Percentiles rank a stretch among this genome's conserved stretches.
Evolutionary conservation across 1,139 yeast species (phyloP).

Genomic region (Geotrichum bryndzae): DNA sequence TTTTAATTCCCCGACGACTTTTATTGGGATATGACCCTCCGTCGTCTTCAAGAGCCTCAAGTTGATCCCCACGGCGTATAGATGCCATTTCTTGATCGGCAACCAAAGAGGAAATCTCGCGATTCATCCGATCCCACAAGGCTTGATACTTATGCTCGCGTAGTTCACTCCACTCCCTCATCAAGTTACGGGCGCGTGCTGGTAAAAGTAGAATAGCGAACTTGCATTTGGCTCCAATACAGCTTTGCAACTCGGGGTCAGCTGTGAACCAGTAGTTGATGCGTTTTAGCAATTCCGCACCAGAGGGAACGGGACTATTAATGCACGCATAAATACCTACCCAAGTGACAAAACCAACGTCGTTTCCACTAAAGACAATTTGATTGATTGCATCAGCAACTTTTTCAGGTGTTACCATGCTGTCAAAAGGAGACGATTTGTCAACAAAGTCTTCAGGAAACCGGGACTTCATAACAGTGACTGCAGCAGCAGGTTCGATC

Average conservation of each 20-base stretch:
- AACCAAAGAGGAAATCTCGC: neutral
- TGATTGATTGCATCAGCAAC: neutral
- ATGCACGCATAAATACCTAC: neutral
- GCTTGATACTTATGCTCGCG: neutral
- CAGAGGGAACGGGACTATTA: neutral
- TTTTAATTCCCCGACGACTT: neutral
- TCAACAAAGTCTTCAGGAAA: neutral
- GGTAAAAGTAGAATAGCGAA: neutral
- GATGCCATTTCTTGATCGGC: neutral
- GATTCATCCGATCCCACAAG: neutral
- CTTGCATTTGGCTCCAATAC: neutral
- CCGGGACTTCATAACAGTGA: neutral
- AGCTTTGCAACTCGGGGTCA: neutral
- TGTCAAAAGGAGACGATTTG: neutral
- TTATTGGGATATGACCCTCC: neutral
- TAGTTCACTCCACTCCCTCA: neutral
- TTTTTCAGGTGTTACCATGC: neutral
- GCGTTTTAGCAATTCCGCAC: neutral
- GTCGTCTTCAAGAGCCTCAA: neutral
- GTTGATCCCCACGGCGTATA: neutral
- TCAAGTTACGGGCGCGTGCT: neutral
- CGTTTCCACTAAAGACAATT: neutral
- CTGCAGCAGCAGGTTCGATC: neutral
- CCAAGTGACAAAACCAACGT: neutral
- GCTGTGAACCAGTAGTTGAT: neutral